Evolutionary conservation across 768 basidiomycete species (phyloP).

Genomic region (Auriscalpium vulgare): DNA sequence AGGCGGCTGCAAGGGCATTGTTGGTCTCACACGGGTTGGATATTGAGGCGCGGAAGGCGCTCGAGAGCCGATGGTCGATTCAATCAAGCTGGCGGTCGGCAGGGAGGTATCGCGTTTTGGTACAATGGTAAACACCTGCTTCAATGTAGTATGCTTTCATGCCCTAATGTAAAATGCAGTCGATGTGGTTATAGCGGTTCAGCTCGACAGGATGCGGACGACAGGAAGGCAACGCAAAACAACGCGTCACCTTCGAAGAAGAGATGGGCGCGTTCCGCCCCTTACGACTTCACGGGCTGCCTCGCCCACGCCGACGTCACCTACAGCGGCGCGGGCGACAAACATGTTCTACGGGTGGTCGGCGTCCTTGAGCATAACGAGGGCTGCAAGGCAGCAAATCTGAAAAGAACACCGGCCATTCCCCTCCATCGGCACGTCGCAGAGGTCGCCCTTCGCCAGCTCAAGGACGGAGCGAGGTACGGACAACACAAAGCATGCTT

Average conservation of each 20-base stretch:
- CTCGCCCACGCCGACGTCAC: slow-evolving; percentile 29
- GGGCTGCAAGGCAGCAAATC: slow-evolving; percentile 14
- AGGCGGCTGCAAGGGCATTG: too few relatives aligned
- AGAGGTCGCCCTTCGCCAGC: slow-evolving; percentile 13
- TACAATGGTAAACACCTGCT: too few relatives aligned
- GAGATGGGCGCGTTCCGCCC: not conserved
- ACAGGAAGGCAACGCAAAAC: not conserved
- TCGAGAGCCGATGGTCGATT: too few relatives aligned
- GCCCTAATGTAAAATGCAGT: not conserved
- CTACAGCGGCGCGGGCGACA: slow-evolving; percentile 1
- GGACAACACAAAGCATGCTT: not conserved
- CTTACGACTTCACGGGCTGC: slow-evolving; percentile 25
- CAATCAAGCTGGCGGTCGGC: too few relatives aligned
- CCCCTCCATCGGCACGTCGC: slow-evolving; percentile 28
- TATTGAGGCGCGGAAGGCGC: too few relatives aligned
- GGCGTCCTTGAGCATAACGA: slow-evolving; percentile 24
- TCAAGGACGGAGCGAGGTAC: slow-evolving; percentile 4
- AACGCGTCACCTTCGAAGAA: too few relatives aligned
- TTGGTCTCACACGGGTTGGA: too few relatives aligned
- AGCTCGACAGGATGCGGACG: not conserved
- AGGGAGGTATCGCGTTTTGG: too few relatives aligned
- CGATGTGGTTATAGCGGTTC: not conserved
- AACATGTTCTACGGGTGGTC: slow-evolving; percentile 15
- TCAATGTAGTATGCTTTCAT: too few relatives aligned
- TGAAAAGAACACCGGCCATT: slow-evolving; percentile 19